Base-by-base conservation (phyloP, 495 filamentous ascomycete species). In the Penicillium antarcticum region DNA sequence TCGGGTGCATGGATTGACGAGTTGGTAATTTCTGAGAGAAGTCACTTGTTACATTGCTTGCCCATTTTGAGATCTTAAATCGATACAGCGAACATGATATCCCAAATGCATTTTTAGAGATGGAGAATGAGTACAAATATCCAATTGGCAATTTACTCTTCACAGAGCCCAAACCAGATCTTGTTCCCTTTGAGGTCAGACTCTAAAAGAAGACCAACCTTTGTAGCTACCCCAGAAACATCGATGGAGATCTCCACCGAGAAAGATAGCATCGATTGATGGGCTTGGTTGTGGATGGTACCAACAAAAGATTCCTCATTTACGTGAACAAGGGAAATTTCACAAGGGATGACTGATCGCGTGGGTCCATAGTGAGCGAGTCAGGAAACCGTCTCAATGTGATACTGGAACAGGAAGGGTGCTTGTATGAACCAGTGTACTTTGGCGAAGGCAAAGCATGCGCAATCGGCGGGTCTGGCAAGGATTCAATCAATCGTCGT, bases 1-100 rank as follows among this genome's bases (percentile, higher is more conserved):
- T 74, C 72, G 88, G 34, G 65, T 58, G 26, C 86, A 75, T 57
- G 87, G 87, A 24, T 51, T 94, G 66, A 83, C 89, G 62, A 97
- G 94, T 72, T 98, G 94, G 94, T 98, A 42, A 65, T 58, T 40
- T 12, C 17, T 16, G 24, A 29, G 5, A 8, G 26, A 12, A 24
- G 10, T 11, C 4, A 0, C 16, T 47, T 7, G 31, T 12, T 32
- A 23, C 5, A 9, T 29, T 29, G 2, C 5, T 29, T 4, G 5
- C 9, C 7, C 26, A 6, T 29, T 29, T 29, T 1, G 5, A 29
- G 5, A 1, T 29, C 9, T 1, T 26, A 3, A 1, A 31, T 29
- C 13, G 24, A 32, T 19, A 41, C 13, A 18, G 14, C 11, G 40
- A 42, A 17, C 5, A 6, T 29, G 26, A 29, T 29, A 29, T 29